These are phyloP conservation scores for Rubia tinctorum DNA, from an alignment of 305 asterid genomes.

Conservation along the genomic window DNA sequence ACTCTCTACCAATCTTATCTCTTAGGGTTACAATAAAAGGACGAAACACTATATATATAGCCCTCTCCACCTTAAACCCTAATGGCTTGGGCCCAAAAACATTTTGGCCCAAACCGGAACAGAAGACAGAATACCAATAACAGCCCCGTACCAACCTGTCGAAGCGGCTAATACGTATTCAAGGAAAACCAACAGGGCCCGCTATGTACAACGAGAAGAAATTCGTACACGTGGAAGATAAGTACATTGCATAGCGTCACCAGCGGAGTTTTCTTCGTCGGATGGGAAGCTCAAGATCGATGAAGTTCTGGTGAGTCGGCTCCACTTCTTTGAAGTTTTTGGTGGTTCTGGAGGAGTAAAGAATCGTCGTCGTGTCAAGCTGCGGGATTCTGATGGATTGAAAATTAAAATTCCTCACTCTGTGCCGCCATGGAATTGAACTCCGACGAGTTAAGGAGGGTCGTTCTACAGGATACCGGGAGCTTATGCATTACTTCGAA, in stretches of 20 bases:
- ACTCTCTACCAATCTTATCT: too few species aligned
- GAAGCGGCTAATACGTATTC: too few species aligned
- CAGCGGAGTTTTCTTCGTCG: conserved; percentile 22
- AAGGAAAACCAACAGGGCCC: too few species aligned
- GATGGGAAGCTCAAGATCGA: conserved; percentile 17
- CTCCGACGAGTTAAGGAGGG: conserved; percentile 16
- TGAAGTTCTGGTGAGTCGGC: conserved; percentile 48
- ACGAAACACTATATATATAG: too few species aligned
- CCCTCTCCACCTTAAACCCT: too few species aligned
- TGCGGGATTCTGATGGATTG: conserved; percentile 18
- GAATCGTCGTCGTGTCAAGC: conserved; percentile 47
- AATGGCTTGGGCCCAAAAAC: too few species aligned
- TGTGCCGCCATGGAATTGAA: conserved; percentile 7
- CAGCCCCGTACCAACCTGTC: too few species aligned
- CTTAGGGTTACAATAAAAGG: too few species aligned
- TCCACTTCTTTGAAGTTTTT: conserved; percentile 55
- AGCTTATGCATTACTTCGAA: conserved; percentile 8
- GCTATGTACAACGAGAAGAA: conserved; percentile 6
- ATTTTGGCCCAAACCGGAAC: too few species aligned
- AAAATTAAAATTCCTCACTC: not conserved
- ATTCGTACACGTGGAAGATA: conserved; percentile 52
- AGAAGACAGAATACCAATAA: too few species aligned
- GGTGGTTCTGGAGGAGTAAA: conserved; percentile 68
- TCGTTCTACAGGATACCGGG: not conserved
- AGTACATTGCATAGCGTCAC: conserved; percentile 41